Percentiles rank a stretch among this genome's conserved stretches.
Evolutionary conservation across 176 grass and related monocot genomes (phyloP).

Genomic region (Oryza coarctata): DNA sequence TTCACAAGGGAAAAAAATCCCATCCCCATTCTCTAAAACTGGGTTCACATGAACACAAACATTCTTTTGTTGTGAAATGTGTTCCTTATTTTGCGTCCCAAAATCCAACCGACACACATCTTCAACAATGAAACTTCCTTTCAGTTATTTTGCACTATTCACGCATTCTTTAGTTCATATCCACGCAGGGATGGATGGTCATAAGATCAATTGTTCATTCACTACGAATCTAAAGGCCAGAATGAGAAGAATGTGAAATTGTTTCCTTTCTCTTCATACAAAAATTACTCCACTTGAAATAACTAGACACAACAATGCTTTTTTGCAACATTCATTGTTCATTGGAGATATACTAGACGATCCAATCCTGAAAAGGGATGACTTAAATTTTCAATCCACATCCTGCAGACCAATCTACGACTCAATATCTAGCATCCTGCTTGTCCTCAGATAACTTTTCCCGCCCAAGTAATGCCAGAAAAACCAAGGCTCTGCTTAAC

Average conservation of each 20-base stretch:
- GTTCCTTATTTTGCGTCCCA: background rate
- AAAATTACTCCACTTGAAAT: background rate
- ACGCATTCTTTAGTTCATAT: background rate
- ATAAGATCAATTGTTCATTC: background rate
- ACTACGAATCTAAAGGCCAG: background rate
- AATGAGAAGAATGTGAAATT: background rate
- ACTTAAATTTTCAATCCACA: conserved; percentile 4
- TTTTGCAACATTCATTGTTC: conserved; percentile 8
- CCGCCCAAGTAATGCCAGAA: background rate
- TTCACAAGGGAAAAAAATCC: background rate
- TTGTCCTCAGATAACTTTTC: background rate
- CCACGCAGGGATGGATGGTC: background rate
- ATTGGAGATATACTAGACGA: background rate
- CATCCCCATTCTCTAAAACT: background rate
- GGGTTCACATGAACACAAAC: background rate
- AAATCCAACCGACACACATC: background rate
- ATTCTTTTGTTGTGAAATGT: background rate
- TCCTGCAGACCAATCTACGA: background rate
- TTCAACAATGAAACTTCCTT: background rate
- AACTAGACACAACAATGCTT: background rate
- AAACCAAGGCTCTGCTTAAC: conserved; percentile 8
- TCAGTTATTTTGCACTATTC: background rate
- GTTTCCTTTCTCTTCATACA: background rate
- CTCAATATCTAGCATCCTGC: background rate
- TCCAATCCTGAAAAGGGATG: conserved; percentile 18